These are phyloP conservation scores for Domatiomyces globalis DNA, from an alignment of 2,329 filamentous ascomycete genomes.

Conservation along the genomic window DNA sequence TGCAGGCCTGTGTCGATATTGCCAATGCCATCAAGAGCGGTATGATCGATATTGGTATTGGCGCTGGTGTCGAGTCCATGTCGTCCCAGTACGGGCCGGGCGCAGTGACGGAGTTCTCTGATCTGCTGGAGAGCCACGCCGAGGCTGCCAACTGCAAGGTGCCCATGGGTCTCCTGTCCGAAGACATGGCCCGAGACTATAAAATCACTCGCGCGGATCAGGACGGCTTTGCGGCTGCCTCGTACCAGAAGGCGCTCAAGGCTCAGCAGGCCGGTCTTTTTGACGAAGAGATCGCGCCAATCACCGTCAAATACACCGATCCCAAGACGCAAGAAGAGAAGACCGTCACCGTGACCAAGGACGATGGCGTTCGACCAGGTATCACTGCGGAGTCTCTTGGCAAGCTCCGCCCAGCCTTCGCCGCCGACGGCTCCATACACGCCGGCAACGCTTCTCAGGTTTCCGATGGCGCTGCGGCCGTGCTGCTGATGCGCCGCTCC, in stretches of 20 bases:
- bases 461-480: conserved; percentile 86
- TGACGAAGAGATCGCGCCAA: conserved; percentile 74
- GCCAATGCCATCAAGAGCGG: conserved; percentile 81
- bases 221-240: conserved; percentile 85
- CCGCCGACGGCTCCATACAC: conserved; percentile 85
- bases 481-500: conserved; percentile 86
- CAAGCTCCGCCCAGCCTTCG: conserved; percentile 84
- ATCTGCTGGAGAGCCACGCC: conserved; percentile 65
- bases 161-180: conserved; percentile 84
- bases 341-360: conserved; percentile 65
- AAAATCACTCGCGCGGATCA: conserved; percentile 57
- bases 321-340: conserved; percentile 78
- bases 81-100: conserved; percentile 74
- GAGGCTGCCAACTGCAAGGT: conserved; percentile 94
- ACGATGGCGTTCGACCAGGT: conserved; percentile 74
- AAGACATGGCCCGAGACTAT: conserved; percentile 84
- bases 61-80: conserved; percentile 96
- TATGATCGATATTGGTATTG: conserved; percentile 91
- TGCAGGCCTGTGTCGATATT: conserved; percentile 86
- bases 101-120: conserved; percentile 86
- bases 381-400: conserved; percentile 77
- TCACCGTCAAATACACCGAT: conserved; percentile 77
- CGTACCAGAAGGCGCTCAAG: conserved; percentile 76
- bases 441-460: conserved; percentile 94
- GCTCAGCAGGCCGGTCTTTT: conserved; percentile 86